Conservation (phyloP, 306 rosid species). For the Calophaca sinica region DNA sequence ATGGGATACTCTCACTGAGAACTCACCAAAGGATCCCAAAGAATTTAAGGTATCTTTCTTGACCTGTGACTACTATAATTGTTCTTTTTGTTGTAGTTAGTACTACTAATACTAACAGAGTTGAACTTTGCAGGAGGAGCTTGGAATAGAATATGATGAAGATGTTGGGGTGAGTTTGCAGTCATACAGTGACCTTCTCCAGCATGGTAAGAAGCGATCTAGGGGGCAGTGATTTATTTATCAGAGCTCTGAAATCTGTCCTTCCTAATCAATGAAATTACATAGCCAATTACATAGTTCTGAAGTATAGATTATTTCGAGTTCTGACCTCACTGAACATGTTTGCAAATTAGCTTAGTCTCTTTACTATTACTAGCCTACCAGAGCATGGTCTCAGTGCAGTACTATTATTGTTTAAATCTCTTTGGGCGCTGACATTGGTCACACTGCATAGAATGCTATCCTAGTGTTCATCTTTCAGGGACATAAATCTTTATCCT, state of each 20-base stretch:
- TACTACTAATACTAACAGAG: neutral
- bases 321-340: constrained; percentile 34
- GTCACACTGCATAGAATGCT: constrained; percentile 25
- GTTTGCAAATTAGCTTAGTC: constrained; percentile 40
- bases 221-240: constrained; percentile 59
- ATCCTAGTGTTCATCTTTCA: constrained; percentile 19
- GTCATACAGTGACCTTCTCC: constrained; percentile 69
- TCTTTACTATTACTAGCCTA: constrained; percentile 19
- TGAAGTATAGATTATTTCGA: constrained; percentile 38
- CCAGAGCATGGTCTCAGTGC: constrained; percentile 38
- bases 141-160: constrained; percentile 84
- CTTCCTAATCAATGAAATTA: constrained; percentile 21
- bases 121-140: constrained; percentile 75
- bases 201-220: constrained; percentile 63
- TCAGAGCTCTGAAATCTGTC: constrained; percentile 36
- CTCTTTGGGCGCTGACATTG: neutral
- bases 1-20: constrained; percentile 92
- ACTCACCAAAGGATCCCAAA: constrained; percentile 84
- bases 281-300: too few species aligned
- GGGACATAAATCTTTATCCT: constrained; percentile 21
- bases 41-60: constrained; percentile 69
- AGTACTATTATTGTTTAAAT: constrained; percentile 42
- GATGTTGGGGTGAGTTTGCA: constrained; percentile 79
- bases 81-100: neutral
- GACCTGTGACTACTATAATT: constrained; percentile 23